Evolutionary conservation across 352 stramenopile species (phyloP).

Genomic region (Globisporangium orthogonon): DNA sequence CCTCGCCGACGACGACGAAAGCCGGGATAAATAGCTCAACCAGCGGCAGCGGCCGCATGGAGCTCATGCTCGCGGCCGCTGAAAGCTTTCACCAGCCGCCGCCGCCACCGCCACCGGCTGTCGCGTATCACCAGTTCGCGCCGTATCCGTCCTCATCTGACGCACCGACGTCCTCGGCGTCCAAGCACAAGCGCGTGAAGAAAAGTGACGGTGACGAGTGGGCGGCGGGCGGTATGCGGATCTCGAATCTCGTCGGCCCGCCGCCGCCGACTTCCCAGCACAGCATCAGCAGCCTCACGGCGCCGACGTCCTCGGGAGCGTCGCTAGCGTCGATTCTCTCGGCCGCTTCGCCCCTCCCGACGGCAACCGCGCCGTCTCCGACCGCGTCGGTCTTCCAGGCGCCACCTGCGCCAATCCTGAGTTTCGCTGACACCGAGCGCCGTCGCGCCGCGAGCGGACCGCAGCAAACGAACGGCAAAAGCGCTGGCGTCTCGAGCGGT

Average conservation of each 20-base stretch:
- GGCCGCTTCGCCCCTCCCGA: constrained; percentile 8
- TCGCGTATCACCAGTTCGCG: constrained; percentile 4
- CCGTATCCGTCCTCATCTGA: background rate
- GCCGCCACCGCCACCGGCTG: constrained; percentile 2
- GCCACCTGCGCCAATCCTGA: constrained; percentile 43
- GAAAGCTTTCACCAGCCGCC: background rate
- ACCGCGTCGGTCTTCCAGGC: constrained; percentile 48
- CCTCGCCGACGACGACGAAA: background rate
- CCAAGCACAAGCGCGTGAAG: constrained; percentile 54
- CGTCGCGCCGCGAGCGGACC: constrained; percentile 7
- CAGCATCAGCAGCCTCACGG: constrained; percentile 16
- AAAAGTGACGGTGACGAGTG: constrained; percentile 23
- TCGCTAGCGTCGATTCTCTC: constrained; percentile 17
- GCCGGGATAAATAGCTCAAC: background rate
- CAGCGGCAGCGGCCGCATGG: constrained; percentile 26
- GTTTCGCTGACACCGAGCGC: constrained; percentile 49
- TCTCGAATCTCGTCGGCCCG: constrained; percentile 14
- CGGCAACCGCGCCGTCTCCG: constrained; percentile 7
- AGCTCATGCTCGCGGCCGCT: constrained; percentile 31
- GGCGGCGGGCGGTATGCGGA: constrained; percentile 8
- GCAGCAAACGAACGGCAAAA: constrained; percentile 1
- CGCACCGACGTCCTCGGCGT: background rate
- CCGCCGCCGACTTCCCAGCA: constrained; percentile 3
- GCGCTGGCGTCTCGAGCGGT: background rate
- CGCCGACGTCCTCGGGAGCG: constrained; percentile 4